Evolutionary conservation across 2,329 filamentous ascomycete species (phyloP), one percentile per base, ranked within the genome.

Genomic region (Fusarium sp.): DNA sequence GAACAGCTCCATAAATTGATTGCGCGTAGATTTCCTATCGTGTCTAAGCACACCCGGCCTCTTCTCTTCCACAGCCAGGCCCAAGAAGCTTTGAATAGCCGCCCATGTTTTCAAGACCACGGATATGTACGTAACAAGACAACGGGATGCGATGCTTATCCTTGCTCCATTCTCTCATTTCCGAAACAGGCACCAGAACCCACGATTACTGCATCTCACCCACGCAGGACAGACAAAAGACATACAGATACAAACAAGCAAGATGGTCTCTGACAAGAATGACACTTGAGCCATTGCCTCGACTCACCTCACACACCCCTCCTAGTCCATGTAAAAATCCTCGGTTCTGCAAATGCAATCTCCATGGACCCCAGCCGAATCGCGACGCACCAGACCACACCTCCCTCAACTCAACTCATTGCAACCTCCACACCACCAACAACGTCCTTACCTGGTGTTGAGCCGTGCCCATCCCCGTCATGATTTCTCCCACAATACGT

Each of bases 191-290:
- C 56, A 60, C 61, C 14, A 9, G 36, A 59, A 62, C 36, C 61
- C 62, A 51, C 62, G 66, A 63, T 62, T 65, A 49, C 64, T 68
- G 69, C 66, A 70, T 55, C 62, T 72, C 69, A 65, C 62, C 65
- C 63, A 70, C 61, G 67, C 63, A 70, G 67, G 50, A 70, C 31
- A 70, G 36, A 56, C 53, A 58, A 38, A 18, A 51, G 53, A 36
- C 40, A 27, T 49, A 58, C 16, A 49, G 29, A 46, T 13, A 58
- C 29, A 49, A 13, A 20, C 40, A 25, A 31, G 31, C 40, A 49
- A 33, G 55, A 50, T 34, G 42, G 13, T 4, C 31, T 29, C 8
- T 49, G 42, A n/a, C n/a, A 18, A 16, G 11, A 27, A 23, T 34
- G 53, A 49, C 36, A 57, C 23, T 27, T 27, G 42, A 54, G 44